Conservation (phyloP, 352 stramenopile genomes). For the Globisporangium mamillatum region DNA sequence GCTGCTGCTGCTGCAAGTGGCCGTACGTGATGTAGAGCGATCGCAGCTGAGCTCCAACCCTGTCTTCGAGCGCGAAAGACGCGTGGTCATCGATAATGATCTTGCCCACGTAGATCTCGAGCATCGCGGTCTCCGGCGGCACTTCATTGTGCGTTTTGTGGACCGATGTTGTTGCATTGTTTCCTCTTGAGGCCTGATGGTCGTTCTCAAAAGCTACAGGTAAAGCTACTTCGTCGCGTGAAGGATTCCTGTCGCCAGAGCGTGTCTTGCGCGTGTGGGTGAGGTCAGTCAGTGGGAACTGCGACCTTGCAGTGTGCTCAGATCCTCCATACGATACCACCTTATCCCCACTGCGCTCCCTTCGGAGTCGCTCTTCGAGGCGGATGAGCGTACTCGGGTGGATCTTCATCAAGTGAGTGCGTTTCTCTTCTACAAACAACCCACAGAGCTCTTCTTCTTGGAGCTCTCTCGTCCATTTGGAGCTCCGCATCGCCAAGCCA, state of each 20-base stretch:
- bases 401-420: constrained; percentile 29
- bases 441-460: constrained; percentile 42
- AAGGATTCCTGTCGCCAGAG: background rate
- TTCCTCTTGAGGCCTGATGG: background rate
- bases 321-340: background rate
- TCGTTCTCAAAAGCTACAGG: background rate
- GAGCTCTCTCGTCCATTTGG: constrained; percentile 38
- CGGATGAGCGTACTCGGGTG: constrained; percentile 50
- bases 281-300: constrained; percentile 4
- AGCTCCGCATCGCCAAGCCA: constrained; percentile 16
- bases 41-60: constrained; percentile 58
- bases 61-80: constrained; percentile 60
- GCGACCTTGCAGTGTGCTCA: background rate
- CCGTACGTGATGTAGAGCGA: constrained; percentile 55
- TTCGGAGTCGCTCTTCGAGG: constrained; percentile 45
- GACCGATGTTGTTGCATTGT: background rate
- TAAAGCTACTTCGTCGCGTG: background rate
- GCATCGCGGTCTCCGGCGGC: constrained; percentile 13
- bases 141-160: background rate
- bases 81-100: constrained; percentile 79
- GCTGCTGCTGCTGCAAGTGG: constrained; percentile 44
- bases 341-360: constrained; percentile 21
- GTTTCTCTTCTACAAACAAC: constrained; percentile 43
- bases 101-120: constrained; percentile 53
- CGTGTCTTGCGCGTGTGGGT: constrained; percentile 5